phyloP scores from a whole-genome alignment of 176 grass and related monocot species.

The Thinopyrum elongatum region DNA sequence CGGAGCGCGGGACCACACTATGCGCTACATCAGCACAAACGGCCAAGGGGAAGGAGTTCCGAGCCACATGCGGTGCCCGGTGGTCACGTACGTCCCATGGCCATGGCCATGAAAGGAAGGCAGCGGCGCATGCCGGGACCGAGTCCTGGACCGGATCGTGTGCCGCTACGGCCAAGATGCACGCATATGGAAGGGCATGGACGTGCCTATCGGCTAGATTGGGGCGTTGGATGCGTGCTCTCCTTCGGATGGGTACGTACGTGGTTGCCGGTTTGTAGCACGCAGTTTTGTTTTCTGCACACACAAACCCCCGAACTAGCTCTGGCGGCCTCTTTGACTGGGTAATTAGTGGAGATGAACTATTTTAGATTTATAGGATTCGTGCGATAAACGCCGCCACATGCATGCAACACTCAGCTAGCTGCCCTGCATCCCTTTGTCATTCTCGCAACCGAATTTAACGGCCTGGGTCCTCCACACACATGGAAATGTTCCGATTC shows the following conservation, averaged over 20 bases:
- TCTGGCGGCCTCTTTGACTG: too few relatives aligned
- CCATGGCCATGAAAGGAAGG: not conserved
- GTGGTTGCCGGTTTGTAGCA: not conserved
- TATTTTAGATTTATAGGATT: too few relatives aligned
- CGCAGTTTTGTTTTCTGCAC: too few relatives aligned
- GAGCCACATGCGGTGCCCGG: slow-evolving; percentile 17
- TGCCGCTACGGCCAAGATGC: not conserved
- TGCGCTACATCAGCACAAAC: too few relatives aligned
- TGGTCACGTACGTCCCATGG: slow-evolving; percentile 4
- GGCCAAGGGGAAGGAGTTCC: not conserved
- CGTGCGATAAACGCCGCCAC: not conserved
- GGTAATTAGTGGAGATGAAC: too few relatives aligned
- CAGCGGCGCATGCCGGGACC: slow-evolving; percentile 10
- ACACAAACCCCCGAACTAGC: too few relatives aligned
- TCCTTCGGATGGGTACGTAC: not conserved
- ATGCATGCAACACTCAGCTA: not conserved
- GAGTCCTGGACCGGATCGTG: not conserved
- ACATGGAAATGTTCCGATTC: slow-evolving; percentile 38
- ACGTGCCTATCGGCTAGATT: not conserved
- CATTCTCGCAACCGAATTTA: slow-evolving; percentile 34
- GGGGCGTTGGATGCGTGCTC: not conserved
- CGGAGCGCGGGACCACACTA: too few relatives aligned
- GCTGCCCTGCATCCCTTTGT: not conserved
- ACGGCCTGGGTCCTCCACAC: slow-evolving; percentile 21
- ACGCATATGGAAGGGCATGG: too few relatives aligned